Conservation (phyloP, 129 eudicot species). For the Artemisia annua region DNA sequence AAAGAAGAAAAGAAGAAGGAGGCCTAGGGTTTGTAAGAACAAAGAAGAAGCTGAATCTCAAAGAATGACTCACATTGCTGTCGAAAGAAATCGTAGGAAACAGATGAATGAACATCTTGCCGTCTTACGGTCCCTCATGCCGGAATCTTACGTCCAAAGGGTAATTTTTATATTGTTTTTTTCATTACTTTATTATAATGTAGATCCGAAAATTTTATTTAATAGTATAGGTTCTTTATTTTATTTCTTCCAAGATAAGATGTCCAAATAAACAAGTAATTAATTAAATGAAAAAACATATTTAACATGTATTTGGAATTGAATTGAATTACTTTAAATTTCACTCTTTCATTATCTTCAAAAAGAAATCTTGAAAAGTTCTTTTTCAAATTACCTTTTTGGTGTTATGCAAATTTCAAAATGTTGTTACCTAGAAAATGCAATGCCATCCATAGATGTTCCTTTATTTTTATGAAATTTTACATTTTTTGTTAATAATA, state of each 20-base stretch:
- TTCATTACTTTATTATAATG: not conserved
- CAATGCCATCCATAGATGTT: conserved; percentile 15
- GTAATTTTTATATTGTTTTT: conserved; percentile 31
- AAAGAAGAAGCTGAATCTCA: conserved; percentile 96
- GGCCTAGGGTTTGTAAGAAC: conserved; percentile 83
- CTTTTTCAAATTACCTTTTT: conserved; percentile 13
- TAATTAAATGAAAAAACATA: not conserved
- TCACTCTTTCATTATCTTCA: not conserved
- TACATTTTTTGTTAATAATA: not conserved
- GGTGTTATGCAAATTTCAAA: conserved; percentile 3
- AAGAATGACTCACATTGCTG: conserved; percentile 96
- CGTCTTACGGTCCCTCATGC: conserved; percentile 95
- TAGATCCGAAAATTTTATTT: conserved; percentile 1
- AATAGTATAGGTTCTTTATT: not conserved
- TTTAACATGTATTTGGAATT: not conserved
- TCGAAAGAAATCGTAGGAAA: conserved; percentile 90
- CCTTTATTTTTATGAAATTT: not conserved
- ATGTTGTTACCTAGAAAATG: not conserved
- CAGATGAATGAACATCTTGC: conserved; percentile 96
- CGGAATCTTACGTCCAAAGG: conserved; percentile 93
- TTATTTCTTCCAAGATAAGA: not conserved
- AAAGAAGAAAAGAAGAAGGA: conserved; percentile 73
- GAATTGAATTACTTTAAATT: not conserved
- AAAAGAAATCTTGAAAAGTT: conserved; percentile 19
- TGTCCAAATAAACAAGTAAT: not conserved